A percentile compares a stretch with the other conserved stretches of the same genome.
Evolutionary conservation across 1,284 basidiomycete species (phyloP).

Genomic region (Cerioporus squamosus): DNA sequence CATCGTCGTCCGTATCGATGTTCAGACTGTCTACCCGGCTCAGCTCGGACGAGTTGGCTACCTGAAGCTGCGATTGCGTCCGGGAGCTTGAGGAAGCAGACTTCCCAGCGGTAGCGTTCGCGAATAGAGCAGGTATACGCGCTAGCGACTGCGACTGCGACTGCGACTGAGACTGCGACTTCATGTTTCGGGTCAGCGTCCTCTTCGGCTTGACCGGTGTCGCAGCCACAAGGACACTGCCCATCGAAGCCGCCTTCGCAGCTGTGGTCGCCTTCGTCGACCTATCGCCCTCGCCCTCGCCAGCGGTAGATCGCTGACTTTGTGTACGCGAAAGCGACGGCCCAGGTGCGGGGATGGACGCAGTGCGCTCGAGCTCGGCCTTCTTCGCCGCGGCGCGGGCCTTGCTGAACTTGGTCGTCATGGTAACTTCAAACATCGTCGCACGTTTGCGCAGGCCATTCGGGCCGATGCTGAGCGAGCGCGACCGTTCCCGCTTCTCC

Average conservation of each 20-base stretch:
- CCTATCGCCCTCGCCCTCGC: not conserved
- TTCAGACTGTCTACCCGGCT: conserved; percentile 11
- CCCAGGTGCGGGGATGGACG: conserved; percentile 6
- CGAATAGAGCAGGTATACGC: not conserved
- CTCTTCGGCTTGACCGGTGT: conserved; percentile 54
- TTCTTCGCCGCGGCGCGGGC: conserved; percentile 15
- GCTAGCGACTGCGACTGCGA: conserved; percentile 6
- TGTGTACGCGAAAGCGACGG: conserved; percentile 23
- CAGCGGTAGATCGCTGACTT: conserved; percentile 21
- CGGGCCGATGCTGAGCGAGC: conserved; percentile 39
- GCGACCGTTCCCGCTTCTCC: conserved; percentile 47
- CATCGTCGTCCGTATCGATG: conserved; percentile 14
- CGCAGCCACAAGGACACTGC: conserved; percentile 59
- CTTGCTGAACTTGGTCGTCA: conserved; percentile 63
- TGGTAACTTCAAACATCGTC: conserved; percentile 70
- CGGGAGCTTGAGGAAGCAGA: not conserved
- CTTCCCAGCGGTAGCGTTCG: not conserved
- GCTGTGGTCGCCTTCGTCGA: conserved; percentile 7
- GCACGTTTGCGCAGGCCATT: conserved; percentile 46
- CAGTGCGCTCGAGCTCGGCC: conserved; percentile 38
- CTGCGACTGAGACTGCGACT: not conserved
- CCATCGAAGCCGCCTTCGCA: conserved; percentile 28
- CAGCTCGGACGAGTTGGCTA: not conserved
- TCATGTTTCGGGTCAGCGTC: too few species aligned
- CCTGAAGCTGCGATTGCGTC: not conserved